Conservation (phyloP, 1,139 yeast genomes). For the Taphrina confusa region DNA sequence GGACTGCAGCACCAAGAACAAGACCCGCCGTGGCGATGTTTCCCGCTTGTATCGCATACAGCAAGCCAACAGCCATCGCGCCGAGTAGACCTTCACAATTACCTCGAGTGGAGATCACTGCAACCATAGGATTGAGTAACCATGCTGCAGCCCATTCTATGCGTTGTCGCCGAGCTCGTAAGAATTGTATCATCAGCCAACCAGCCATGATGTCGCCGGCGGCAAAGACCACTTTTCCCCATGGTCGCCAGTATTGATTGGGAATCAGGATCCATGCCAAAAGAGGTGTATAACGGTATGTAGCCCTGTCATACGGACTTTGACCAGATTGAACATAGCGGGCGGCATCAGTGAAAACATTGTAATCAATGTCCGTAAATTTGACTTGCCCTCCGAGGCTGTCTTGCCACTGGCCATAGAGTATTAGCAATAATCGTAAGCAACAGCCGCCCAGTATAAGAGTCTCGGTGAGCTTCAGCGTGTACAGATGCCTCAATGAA, state of each 20-base stretch:
- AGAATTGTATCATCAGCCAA: slow-evolving; percentile 56
- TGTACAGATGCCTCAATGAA: slow-evolving; percentile 10
- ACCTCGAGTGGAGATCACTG: slow-evolving; percentile 89
- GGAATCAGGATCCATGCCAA: slow-evolving; percentile 82
- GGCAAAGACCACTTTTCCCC: slow-evolving; percentile 76
- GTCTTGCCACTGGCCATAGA: slow-evolving; percentile 89
- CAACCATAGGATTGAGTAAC: slow-evolving; percentile 93
- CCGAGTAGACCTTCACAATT: slow-evolving; percentile 88
- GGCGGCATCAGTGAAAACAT: slow-evolving; percentile 92
- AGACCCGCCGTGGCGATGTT: slow-evolving; percentile 58
- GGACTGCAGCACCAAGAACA: slow-evolving; percentile 72
- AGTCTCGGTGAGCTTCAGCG: neutral
- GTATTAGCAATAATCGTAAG: slow-evolving; percentile 64
- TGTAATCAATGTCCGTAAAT: slow-evolving; percentile 91
- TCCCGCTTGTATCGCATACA: slow-evolving; percentile 53
- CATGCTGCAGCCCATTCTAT: slow-evolving; percentile 62
- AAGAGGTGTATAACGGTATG: slow-evolving; percentile 90
- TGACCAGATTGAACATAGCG: slow-evolving; percentile 60
- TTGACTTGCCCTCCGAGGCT: slow-evolving; percentile 65
- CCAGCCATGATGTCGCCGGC: slow-evolving; percentile 82
- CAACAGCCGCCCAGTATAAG: slow-evolving; percentile 39
- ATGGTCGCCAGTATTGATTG: slow-evolving; percentile 49
- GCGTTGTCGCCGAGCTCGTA: slow-evolving; percentile 47
- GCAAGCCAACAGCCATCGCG: slow-evolving; percentile 65
- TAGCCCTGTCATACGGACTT: slow-evolving; percentile 81